These are phyloP conservation scores for Mimosa bimucronata DNA, from an alignment of 306 rosid species.

Conservation along the genomic window DNA sequence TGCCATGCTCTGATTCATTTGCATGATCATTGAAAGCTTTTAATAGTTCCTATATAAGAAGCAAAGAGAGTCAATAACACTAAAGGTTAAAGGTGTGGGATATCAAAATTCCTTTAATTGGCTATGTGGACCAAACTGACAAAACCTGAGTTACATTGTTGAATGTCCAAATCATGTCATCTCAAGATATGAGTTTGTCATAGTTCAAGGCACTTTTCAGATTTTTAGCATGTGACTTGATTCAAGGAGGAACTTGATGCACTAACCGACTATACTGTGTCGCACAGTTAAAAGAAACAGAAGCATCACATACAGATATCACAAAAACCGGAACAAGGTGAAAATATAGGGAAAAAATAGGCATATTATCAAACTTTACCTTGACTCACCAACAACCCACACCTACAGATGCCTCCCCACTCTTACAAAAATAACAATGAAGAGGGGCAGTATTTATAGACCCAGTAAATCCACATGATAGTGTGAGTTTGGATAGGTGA, in stretches of 20 bases:
- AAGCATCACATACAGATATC: conserved; percentile 21
- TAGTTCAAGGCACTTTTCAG: conserved; percentile 19
- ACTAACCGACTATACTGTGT: conserved; percentile 49
- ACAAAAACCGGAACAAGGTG: background rate
- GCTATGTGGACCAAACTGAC: background rate
- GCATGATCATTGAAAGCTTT: conserved; percentile 51
- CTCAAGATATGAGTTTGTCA: background rate
- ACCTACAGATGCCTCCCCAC: conserved; percentile 18
- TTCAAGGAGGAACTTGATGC: conserved; percentile 43
- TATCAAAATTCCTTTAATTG: background rate
- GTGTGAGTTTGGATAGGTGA: no score
- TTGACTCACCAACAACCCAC: conserved; percentile 24
- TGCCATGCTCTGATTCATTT: conserved; percentile 48
- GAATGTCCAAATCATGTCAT: background rate
- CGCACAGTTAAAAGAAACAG: conserved; percentile 32
- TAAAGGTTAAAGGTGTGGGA: conserved; percentile 4
- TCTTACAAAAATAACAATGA: conserved; percentile 22
- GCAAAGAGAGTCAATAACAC: conserved; percentile 28
- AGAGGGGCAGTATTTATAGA: conserved; percentile 15
- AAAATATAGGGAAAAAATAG: background rate
- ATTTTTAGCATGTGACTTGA: conserved; percentile 37
- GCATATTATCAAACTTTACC: conserved; percentile 15
- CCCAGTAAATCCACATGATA: conserved; percentile 9
- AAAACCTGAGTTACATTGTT: conserved; percentile 6
- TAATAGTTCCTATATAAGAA: conserved; percentile 50